These are phyloP conservation scores for Phytopythium chamaehyphon DNA, from an alignment of 352 stramenopile genomes.

Conservation along the genomic window DNA sequence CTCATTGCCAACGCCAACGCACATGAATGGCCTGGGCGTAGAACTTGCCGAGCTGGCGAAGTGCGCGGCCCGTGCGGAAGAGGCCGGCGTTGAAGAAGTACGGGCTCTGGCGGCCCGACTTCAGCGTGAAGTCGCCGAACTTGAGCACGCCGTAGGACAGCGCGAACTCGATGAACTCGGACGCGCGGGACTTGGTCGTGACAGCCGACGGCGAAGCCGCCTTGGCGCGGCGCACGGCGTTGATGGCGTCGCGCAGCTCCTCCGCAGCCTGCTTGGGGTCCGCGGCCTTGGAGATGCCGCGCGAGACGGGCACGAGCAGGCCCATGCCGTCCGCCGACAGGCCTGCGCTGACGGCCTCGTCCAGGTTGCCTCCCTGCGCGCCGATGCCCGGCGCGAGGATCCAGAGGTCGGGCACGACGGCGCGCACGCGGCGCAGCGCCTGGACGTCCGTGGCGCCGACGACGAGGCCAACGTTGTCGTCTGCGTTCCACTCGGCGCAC, in stretches of 20 bases:
- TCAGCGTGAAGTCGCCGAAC: slow-evolving; percentile 98
- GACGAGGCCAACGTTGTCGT: slow-evolving; percentile 94
- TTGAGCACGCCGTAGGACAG: slow-evolving; percentile 94
- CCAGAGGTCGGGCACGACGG: slow-evolving; percentile 89
- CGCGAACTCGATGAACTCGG: slow-evolving; percentile 97
- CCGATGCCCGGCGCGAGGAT: slow-evolving; percentile 97
- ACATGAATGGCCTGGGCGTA: slow-evolving; percentile 94
- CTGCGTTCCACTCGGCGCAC: slow-evolving; percentile 85
- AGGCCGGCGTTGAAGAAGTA: slow-evolving; percentile 99
- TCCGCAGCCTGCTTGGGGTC: slow-evolving; percentile 89
- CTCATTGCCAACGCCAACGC: slow-evolving; percentile 9
- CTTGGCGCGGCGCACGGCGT: slow-evolving; percentile 77
- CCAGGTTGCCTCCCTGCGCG: slow-evolving; percentile 91
- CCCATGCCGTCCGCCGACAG: slow-evolving; percentile 86
- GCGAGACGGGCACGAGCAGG: slow-evolving; percentile 96
- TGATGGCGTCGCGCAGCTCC: slow-evolving; percentile 92
- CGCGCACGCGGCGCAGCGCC: slow-evolving; percentile 87
- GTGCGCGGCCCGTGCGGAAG: slow-evolving; percentile 92
- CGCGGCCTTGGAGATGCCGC: slow-evolving; percentile 92
- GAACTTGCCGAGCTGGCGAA: slow-evolving; percentile 91
- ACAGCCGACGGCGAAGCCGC: slow-evolving; percentile 13
- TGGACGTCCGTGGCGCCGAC: slow-evolving; percentile 96
- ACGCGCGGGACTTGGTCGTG: slow-evolving; percentile 51
- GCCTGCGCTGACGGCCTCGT: slow-evolving; percentile 80
- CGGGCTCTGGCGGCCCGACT: slow-evolving; percentile 95